Base-by-base conservation (phyloP, 495 filamentous ascomycete genomes). In the Rhypophila decipiens region DNA sequence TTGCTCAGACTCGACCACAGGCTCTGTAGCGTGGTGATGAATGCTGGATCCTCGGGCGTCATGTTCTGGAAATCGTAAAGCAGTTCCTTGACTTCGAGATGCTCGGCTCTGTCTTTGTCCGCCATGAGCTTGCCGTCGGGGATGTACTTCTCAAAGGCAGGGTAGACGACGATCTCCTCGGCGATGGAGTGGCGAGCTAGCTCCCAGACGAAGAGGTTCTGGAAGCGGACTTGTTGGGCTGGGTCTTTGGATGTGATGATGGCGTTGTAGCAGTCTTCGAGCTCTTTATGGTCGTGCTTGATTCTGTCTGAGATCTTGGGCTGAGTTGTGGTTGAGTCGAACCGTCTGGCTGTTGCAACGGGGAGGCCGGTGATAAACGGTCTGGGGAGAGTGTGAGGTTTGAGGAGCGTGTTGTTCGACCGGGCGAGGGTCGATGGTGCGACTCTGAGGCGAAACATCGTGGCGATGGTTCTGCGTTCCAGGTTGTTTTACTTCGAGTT, bases 141-240 rank as follows among this genome's bases (percentile, higher is more conserved):
- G 0, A 84, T 42, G 40, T 81, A 46, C 52, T 79, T 78, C 53
- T 86, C 84, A 5, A 87, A 72, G 0, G 73, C 73, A 1, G 84
- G 85, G 60, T 87, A 87, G 13, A 88, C 70, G 29, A 85, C 75
- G 2, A 88, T 60, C 65, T 88, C 85, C 59, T 88, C 80, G 44
- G 69, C 78, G 53, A 86, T 67, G 0, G 76, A 74, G 55, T 86
- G 78, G 8, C 83, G 75, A 10, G 86, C 79, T 3, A 88, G 65
- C 53, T 83, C 80, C 85, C 84, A 88, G 24, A 79, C 78, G 47
- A 87, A 83, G 40, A 77, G 75, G 46, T 87, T 87, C 59, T 79
- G 76, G 63, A 67, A 87, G 13, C 71, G 63, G 1, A 55, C 63
- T 53, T 73, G 73, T 5, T 73, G 66, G 42, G 81, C 73, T 18